phyloP scores from a whole-genome alignment of 2,329 filamentous ascomycete genomes.

The Daldinia sp. region DNA sequence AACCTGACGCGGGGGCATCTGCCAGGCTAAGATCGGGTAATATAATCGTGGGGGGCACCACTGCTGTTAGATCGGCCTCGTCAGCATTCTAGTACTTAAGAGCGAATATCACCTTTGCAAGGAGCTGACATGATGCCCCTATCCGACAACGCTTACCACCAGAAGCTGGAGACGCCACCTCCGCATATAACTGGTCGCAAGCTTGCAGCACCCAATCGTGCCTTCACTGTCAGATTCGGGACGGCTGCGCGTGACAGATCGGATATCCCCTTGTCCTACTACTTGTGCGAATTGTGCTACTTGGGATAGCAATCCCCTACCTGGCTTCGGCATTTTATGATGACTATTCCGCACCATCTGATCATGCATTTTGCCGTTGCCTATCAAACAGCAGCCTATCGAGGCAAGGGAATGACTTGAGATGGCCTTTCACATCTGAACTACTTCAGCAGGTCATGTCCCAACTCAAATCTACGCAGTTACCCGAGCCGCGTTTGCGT shows the following conservation, averaged over 20 bases:
- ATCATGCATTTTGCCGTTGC: constrained; percentile 14
- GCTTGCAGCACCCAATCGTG: constrained; percentile 26
- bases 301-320: constrained; percentile 22
- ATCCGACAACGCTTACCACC: constrained; percentile 38
- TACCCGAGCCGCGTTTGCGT: constrained; percentile 31
- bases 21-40: constrained; percentile 40
- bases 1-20: constrained; percentile 30
- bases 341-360: constrained; percentile 13
- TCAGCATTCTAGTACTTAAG: constrained; percentile 31
- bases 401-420: constrained; percentile 2
- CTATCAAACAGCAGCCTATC: constrained; percentile 23
- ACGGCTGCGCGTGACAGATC: constrained; percentile 33
- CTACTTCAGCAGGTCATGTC: constrained; percentile 19
- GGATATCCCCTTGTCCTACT: constrained; percentile 9
- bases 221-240: constrained; percentile 18
- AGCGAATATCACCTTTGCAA: constrained; percentile 28
- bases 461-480: constrained; percentile 28
- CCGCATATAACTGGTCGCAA: constrained; percentile 27
- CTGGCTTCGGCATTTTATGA: constrained; percentile 18
- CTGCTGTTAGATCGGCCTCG: constrained; percentile 26
- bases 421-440: constrained; percentile 11
- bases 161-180: constrained; percentile 13
- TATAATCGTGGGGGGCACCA: constrained; percentile 36
- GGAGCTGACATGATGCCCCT: constrained; percentile 37
- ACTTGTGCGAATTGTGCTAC: constrained; percentile 30